Evolutionary conservation across 768 basidiomycete genomes (phyloP).

Genomic region (Collybiopsis confluens): DNA sequence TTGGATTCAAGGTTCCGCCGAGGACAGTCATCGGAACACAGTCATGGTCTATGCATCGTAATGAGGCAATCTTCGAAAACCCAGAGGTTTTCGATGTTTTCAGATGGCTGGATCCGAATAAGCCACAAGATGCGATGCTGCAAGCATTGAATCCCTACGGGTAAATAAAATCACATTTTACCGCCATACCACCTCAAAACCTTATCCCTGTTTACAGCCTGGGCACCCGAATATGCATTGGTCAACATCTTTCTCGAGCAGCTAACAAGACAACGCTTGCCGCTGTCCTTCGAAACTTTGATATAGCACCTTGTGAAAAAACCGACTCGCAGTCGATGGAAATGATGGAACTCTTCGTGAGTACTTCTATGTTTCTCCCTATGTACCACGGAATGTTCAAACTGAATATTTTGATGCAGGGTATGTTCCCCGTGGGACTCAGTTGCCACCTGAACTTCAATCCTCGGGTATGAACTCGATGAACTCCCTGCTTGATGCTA

Average conservation of each 20-base stretch:
- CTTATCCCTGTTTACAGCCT: too few relatives aligned
- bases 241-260: conserved; percentile 69
- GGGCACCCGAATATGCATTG: conserved; percentile 70
- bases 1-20: conserved; percentile 75
- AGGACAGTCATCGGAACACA: conserved; percentile 76
- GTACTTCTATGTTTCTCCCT: conserved; percentile 20
- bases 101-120: conserved; percentile 55
- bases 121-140: conserved; percentile 11
- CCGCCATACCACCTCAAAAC: conserved; percentile 76
- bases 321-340: conserved; percentile 75
- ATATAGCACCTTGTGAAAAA: conserved; percentile 58
- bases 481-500: too few relatives aligned
- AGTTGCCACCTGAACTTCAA: conserved; percentile 70
- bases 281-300: conserved; percentile 61
- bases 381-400: background rate
- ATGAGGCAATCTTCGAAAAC: conserved; percentile 18
- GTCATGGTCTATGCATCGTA: conserved; percentile 82
- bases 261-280: conserved; percentile 60
- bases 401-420: conserved; percentile 30
- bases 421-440: conserved; percentile 72
- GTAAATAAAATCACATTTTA: conserved; percentile 40
- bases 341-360: conserved; percentile 76
- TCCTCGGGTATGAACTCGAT: conserved; percentile 31
- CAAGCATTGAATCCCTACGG: conserved; percentile 11
- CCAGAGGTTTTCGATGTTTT: conserved; percentile 68